phyloP scores from a whole-genome alignment of 148 eudicot species.

The Polygonum maritimum region DNA sequence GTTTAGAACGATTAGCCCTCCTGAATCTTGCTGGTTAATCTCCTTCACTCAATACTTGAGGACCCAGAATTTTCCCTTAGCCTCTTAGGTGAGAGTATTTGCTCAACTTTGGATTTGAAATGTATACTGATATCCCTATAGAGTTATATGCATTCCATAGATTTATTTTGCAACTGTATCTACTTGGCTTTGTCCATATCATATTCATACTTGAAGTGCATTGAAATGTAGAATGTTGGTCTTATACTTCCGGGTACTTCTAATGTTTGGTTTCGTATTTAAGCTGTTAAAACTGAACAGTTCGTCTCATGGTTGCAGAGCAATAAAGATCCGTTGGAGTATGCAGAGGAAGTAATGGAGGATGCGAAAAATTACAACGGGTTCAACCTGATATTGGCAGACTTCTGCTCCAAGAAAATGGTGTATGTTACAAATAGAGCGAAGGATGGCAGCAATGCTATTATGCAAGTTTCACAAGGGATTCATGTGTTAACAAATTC shows the following conservation, averaged over 20 bases:
- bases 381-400: constrained; percentile 61
- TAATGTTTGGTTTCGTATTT: neutral
- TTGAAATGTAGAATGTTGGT: neutral
- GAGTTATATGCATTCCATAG: too few relatives aligned
- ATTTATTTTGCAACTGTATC: neutral
- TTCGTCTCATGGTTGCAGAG: constrained; percentile 30
- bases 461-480: constrained; percentile 51
- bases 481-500: constrained; percentile 78
- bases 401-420: constrained; percentile 53
- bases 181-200: neutral
- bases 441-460: constrained; percentile 26
- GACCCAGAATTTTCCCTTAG: neutral
- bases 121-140: neutral
- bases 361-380: constrained; percentile 64
- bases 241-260: neutral
- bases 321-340: constrained; percentile 48
- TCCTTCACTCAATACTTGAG: neutral
- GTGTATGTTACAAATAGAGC: constrained; percentile 76
- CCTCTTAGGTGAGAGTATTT: neutral
- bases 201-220: neutral
- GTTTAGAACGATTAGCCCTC: neutral
- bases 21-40: neutral
- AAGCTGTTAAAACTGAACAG: neutral
- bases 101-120: neutral
- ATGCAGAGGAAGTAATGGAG: constrained; percentile 45